Evolutionary conservation across 225 moss, liverwort and hornwort species (phyloP).

Genomic region (Anthoceros angustus): DNA sequence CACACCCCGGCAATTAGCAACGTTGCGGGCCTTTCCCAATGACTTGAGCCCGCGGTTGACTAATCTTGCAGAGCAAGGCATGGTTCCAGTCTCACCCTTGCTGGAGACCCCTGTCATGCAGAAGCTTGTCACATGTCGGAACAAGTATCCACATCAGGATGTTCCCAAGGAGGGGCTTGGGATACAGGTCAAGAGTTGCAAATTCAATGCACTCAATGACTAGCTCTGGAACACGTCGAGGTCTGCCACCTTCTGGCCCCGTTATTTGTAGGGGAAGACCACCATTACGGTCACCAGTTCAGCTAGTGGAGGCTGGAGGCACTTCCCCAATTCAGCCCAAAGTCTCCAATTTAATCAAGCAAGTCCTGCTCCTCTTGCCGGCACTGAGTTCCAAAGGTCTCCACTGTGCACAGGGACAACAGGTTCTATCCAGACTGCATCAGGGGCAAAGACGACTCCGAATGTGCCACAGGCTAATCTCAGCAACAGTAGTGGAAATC

Average conservation of each 20-base stretch:
- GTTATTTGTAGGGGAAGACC: background rate
- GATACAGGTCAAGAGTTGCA: background rate
- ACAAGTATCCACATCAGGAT: background rate
- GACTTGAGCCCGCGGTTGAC: slow-evolving; percentile 16
- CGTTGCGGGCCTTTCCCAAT: background rate
- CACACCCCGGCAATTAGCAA: background rate
- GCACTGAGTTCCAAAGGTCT: background rate
- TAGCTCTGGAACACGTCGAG: background rate
- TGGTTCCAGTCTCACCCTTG: slow-evolving; percentile 19
- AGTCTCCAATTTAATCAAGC: slow-evolving; percentile 5
- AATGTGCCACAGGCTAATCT: background rate
- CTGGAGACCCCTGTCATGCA: background rate
- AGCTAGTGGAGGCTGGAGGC: background rate
- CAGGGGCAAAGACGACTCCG: background rate
- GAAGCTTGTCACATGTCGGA: background rate
- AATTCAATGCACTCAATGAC: background rate
- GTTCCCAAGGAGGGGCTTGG: background rate
- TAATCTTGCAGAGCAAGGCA: slow-evolving; percentile 18
- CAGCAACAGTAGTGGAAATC: slow-evolving; percentile 10
- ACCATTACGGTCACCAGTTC: slow-evolving; percentile 1
- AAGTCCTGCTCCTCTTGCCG: background rate
- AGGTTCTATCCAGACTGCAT: slow-evolving; percentile 6
- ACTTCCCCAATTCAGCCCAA: slow-evolving; percentile 16
- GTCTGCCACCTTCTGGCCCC: background rate
- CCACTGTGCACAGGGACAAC: slow-evolving; percentile 1